Percentiles rank a stretch among this genome's conserved stretches.
phyloP scores from a whole-genome alignment of 2,329 filamentous ascomycete species.

The Diaporthe aspalathi region DNA sequence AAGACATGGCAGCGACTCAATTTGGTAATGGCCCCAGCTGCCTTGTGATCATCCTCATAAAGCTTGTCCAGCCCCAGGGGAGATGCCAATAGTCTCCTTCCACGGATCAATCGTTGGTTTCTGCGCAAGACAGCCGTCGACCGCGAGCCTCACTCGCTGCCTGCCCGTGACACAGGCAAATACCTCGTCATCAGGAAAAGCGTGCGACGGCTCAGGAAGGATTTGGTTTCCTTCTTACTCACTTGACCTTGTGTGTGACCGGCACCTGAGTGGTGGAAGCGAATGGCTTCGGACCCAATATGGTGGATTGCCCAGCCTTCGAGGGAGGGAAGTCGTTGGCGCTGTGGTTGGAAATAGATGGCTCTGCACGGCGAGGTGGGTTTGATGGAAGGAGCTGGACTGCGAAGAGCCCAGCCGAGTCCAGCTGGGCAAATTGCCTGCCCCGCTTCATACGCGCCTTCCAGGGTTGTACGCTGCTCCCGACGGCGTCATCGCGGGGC shows the following conservation, averaged over 20 bases:
- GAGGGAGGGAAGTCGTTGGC: not conserved
- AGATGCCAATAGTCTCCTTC: not conserved
- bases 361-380: not conserved
- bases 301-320: not conserved
- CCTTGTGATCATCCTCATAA: conserved; percentile 20
- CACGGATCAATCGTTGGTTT: conserved; percentile 4
- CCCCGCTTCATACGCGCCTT: conserved; percentile 4
- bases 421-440: conserved; percentile 25
- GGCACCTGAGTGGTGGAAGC: not conserved
- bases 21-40: not conserved
- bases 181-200: not conserved
- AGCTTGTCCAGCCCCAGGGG: not conserved
- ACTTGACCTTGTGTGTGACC: not conserved
- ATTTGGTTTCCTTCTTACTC: not conserved
- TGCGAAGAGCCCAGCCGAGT: not conserved
- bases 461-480: conserved; percentile 28
- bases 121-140: not conserved
- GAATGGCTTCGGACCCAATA: not conserved
- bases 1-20: conserved; percentile 1
- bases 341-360: conserved; percentile 1
- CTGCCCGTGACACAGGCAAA: not conserved
- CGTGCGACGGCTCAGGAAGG: not conserved
- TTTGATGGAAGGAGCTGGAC: conserved; percentile 16
- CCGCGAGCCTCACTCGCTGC: not conserved
- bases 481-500: conserved; percentile 25